Evolutionary conservation across 169 alveolate species (phyloP).

Genomic region (Cryptosporidium meleagridis): DNA sequence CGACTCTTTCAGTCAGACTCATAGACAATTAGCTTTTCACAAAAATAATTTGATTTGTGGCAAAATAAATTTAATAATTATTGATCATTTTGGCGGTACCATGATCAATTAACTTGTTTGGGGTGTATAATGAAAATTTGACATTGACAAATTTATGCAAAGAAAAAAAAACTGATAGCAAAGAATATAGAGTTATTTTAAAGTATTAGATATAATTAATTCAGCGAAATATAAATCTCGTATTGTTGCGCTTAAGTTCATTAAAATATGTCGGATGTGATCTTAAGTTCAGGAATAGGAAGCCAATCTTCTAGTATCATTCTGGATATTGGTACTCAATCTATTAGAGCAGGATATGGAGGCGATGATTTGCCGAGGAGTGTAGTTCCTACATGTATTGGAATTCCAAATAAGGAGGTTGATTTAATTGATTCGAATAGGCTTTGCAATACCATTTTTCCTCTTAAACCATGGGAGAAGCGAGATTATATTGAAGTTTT

Average conservation of each 20-base stretch:
- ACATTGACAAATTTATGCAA: neutral
- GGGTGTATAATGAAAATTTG: neutral
- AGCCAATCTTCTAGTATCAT: slow-evolving; percentile 9
- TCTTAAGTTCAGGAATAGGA: slow-evolving; percentile 31
- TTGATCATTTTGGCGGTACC: neutral
- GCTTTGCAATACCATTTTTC: slow-evolving; percentile 38
- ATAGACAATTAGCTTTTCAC: neutral
- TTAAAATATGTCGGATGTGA: neutral
- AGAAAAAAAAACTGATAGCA: neutral
- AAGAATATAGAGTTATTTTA: neutral
- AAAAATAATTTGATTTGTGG: neutral
- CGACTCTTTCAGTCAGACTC: slow-evolving; percentile 3
- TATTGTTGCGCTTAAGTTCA: neutral
- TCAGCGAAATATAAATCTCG: neutral
- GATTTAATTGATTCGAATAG: slow-evolving; percentile 24
- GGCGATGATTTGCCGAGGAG: slow-evolving; percentile 66
- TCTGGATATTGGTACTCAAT: slow-evolving; percentile 68
- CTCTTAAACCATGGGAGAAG: slow-evolving; percentile 74
- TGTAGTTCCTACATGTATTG: slow-evolving; percentile 43
- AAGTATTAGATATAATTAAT: neutral
- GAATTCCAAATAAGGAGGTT: slow-evolving; percentile 38
- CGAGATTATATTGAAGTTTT: slow-evolving; percentile 65
- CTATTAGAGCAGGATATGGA: slow-evolving; percentile 61
- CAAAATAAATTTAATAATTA: neutral
- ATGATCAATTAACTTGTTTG: neutral